Base-by-base conservation (phyloP, 2,329 filamentous ascomycete genomes). In the Ilyonectria destructans region DNA sequence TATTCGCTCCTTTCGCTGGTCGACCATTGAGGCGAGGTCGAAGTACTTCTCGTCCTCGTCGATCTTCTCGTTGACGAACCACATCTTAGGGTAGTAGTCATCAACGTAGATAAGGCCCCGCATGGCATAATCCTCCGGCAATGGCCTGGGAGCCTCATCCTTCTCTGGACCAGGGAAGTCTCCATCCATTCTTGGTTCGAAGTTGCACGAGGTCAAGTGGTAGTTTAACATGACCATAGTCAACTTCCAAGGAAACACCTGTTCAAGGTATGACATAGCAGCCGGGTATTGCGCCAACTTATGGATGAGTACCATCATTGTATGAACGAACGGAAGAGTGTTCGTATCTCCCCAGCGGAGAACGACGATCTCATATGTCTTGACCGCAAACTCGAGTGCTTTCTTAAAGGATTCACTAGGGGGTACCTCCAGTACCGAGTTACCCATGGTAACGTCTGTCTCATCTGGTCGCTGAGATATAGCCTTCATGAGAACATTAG, bases 71-170 rank as follows among this genome's bases (percentile, higher is more conserved):
- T 85, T 84, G 0, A 77, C 71, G 74, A 93, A 93, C 88, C 88
- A 93, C 1, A 84, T 80, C 0, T 79, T 63, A 0, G 90, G 90
- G 60, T 88, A 90, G 63, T 91, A 91, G 12, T 83, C 82, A 2
- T 89, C 84, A 0, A 86, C 82, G 82, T 89, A 93, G 2, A 90
- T 77, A 1, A 93, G 81, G 0, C 92, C 92, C 1, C 90, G 85
- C 62, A 93, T 85, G 0, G 88, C 85, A 70, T 89, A 93, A 68
- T 95, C 92, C 56, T 94, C 92, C 0, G 91, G 90, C 0, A 94
- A 77, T 0, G 92, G 91, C 1, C 85, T 82, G 1, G 83, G 84
- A 0, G 84, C 77, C 1, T 80, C 79, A 33, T 83, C 79, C 45
- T 81, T 82, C 2, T 82, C 83, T 2, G 82, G 81, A 1, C 80